Conservation (phyloP, 2,329 filamentous ascomycete species). For the Nemania sp. region DNA sequence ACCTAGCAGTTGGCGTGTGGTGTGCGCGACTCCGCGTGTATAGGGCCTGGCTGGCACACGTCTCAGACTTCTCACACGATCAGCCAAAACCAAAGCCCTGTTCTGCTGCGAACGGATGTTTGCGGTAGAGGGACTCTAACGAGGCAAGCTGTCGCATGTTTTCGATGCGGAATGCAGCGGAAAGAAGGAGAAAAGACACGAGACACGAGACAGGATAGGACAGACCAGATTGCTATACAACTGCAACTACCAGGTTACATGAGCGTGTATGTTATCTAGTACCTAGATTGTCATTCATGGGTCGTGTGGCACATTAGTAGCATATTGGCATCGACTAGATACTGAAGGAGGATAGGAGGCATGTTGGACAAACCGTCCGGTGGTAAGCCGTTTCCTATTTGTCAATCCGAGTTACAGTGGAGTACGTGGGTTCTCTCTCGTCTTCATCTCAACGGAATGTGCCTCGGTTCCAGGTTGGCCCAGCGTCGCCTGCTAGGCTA, state of each 20-base stretch:
- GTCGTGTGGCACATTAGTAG: neutral
- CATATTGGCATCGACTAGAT: neutral
- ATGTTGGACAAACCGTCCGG: neutral
- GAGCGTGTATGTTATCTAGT: too few relatives aligned
- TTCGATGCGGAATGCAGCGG: too few relatives aligned
- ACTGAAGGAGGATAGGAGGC: too few relatives aligned
- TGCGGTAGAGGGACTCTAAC: too few relatives aligned
- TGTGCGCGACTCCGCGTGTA: neutral
- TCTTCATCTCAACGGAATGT: neutral
- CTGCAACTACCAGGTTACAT: too few relatives aligned
- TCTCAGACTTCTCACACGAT: too few relatives aligned
- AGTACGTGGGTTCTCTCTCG: neutral
- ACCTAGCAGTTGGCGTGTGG: neutral
- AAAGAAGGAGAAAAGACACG: too few relatives aligned
- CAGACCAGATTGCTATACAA: neutral
- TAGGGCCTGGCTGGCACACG: neutral
- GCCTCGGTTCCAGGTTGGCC: neutral
- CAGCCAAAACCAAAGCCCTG: too few relatives aligned
- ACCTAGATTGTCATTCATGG: neutral
- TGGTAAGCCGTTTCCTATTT: conserved; percentile 6
- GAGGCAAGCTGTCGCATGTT: too few relatives aligned
- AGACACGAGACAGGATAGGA: too few relatives aligned
- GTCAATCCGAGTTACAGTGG: conserved; percentile 5
- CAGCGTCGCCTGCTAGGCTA: neutral
- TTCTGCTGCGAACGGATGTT: too few relatives aligned